Conservation (phyloP, 2,329 filamentous ascomycete species). For the Fusarium fracticaudum region DNA sequence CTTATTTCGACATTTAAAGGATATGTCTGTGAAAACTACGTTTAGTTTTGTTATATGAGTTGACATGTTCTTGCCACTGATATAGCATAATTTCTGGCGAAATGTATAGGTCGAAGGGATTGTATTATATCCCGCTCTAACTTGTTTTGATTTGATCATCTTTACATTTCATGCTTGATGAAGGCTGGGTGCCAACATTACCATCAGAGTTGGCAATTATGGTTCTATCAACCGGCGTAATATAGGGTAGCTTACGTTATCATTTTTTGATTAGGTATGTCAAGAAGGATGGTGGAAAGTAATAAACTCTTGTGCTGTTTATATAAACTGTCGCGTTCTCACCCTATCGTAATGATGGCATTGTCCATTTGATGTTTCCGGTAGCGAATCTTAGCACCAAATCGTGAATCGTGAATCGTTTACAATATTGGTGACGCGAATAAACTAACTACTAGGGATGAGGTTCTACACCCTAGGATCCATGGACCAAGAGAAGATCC, state of each 20-base stretch:
- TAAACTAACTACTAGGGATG: not conserved
- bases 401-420: not conserved
- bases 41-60: not conserved
- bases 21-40: not conserved
- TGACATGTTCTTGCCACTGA: not conserved
- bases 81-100: not conserved
- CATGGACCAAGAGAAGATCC: not conserved
- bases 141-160: not conserved
- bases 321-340: not conserved
- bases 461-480: not conserved
- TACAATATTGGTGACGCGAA: not conserved
- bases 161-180: not conserved
- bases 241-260: not conserved
- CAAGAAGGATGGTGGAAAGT: not conserved
- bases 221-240: not conserved
- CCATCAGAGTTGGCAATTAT: not conserved
- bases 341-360: too few relatives aligned
- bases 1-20: not conserved
- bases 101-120: not conserved
- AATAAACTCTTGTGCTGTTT: not conserved
- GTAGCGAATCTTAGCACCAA: not conserved
- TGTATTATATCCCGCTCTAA: not conserved
- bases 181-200: not conserved
- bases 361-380: too few relatives aligned
- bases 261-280: not conserved